phyloP scores from a whole-genome alignment of 306 rosid genomes.

The Prunus persica region DNA sequence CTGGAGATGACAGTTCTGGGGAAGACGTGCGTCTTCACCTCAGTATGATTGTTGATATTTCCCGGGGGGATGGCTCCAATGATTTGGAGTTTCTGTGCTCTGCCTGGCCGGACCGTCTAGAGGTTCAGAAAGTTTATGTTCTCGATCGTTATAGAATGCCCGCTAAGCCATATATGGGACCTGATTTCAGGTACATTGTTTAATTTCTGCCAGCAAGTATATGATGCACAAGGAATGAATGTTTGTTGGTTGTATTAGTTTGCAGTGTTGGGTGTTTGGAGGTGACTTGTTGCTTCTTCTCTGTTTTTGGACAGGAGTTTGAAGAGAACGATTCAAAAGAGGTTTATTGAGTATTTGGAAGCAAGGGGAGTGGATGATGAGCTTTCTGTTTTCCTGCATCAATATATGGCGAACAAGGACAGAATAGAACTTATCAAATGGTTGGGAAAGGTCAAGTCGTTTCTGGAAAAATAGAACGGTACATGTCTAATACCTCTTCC shows the following conservation, averaged over 20 bases:
- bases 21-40: slow-evolving; percentile 57
- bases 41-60: slow-evolving; percentile 67
- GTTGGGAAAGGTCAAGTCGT: slow-evolving; percentile 54
- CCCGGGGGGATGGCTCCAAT: slow-evolving; percentile 45
- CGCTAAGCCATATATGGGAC: slow-evolving; percentile 61
- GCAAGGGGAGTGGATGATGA: slow-evolving; percentile 61
- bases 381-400: slow-evolving; percentile 65
- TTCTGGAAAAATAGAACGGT: slow-evolving; percentile 46
- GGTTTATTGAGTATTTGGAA: slow-evolving; percentile 50
- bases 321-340: slow-evolving; percentile 45
- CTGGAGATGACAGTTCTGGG: slow-evolving; percentile 52
- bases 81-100: slow-evolving; percentile 73
- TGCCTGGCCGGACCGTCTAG: slow-evolving; percentile 64
- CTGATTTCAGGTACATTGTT: slow-evolving; percentile 61
- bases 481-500: not conserved
- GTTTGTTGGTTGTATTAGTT: not conserved
- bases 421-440: slow-evolving; percentile 69
- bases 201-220: not conserved
- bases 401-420: slow-evolving; percentile 79
- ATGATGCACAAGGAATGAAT: not conserved
- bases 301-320: slow-evolving; percentile 47
- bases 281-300: slow-evolving; percentile 13
- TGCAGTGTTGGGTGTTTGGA: slow-evolving; percentile 12
- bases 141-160: slow-evolving; percentile 36
- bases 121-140: slow-evolving; percentile 60